phyloP scores from a whole-genome alignment of 2,329 filamentous ascomycete genomes.

The Didymella exigua region DNA sequence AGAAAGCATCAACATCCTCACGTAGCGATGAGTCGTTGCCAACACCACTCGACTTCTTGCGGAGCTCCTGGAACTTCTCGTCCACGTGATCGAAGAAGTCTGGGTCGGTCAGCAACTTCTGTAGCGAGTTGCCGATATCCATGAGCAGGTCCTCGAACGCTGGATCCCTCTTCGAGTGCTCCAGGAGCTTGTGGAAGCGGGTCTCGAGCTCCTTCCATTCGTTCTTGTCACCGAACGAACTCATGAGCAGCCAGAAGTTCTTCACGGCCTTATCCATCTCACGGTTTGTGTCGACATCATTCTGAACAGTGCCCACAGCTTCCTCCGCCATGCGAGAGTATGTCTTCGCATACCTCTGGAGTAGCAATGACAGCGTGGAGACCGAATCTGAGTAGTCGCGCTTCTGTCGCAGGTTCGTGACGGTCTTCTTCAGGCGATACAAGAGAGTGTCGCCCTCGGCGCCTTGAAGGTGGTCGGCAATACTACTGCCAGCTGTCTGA shows the following conservation, averaged over 20 bases:
- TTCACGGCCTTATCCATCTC: slow-evolving; percentile 76
- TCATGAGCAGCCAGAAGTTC: slow-evolving; percentile 81
- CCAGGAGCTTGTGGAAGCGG: slow-evolving; percentile 71
- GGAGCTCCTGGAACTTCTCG: slow-evolving; percentile 66
- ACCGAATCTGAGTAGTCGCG: slow-evolving; percentile 87
- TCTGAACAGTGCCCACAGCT: slow-evolving; percentile 67
- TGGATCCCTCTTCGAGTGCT: slow-evolving; percentile 76
- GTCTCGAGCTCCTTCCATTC: slow-evolving; percentile 78
- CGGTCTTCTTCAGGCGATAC: slow-evolving; percentile 75
- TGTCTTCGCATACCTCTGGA: slow-evolving; percentile 76
- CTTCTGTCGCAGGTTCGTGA: slow-evolving; percentile 74
- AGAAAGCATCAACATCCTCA: slow-evolving; percentile 73
- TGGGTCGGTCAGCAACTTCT: slow-evolving; percentile 83
- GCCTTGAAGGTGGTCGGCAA: slow-evolving; percentile 73
- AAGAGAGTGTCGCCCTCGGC: slow-evolving; percentile 76
- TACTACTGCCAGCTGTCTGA: slow-evolving; percentile 69
- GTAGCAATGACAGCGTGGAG: slow-evolving; percentile 73
- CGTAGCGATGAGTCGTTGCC: slow-evolving; percentile 70
- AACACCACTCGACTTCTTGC: slow-evolving; percentile 62
- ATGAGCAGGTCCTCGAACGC: slow-evolving; percentile 80
- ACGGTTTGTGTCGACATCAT: slow-evolving; percentile 73
- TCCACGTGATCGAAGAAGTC: slow-evolving; percentile 80
- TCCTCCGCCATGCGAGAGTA: slow-evolving; percentile 78
- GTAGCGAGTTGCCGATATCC: slow-evolving; percentile 74
- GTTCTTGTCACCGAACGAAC: slow-evolving; percentile 74